Evolutionary conservation across 2,329 filamentous ascomycete genomes (phyloP).

Genomic region (Exophiala viscosa): DNA sequence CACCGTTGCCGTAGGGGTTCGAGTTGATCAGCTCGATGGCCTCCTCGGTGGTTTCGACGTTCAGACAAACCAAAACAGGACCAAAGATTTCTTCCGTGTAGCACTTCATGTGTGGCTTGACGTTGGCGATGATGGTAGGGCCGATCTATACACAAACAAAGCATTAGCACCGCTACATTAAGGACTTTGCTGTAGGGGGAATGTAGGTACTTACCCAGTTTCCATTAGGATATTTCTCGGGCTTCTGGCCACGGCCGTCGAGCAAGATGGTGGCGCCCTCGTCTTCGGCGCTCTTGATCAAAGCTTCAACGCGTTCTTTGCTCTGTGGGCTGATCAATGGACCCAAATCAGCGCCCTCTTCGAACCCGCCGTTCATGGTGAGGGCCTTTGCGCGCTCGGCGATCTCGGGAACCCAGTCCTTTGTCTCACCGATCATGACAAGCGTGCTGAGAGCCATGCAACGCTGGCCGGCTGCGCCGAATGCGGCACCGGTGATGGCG

Average conservation of each 20-base stretch:
- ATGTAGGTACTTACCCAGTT: conserved; percentile 54
- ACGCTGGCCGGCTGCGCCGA: conserved; percentile 65
- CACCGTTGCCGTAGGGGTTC: conserved; percentile 66
- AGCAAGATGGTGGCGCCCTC: conserved; percentile 63
- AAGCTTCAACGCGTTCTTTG: conserved; percentile 60
- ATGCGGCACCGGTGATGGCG: conserved; percentile 63
- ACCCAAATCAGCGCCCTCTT: conserved; percentile 60
- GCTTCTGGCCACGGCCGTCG: conserved; percentile 59
- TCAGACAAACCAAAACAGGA: conserved; percentile 61
- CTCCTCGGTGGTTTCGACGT: conserved; percentile 58
- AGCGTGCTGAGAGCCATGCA: conserved; percentile 67
- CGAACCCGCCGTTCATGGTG: conserved; percentile 60
- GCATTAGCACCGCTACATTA: neutral
- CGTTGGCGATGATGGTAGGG: conserved; percentile 63
- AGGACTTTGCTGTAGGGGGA: too few relatives aligned
- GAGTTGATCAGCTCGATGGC: conserved; percentile 62
- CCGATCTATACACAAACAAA: conserved; percentile 45
- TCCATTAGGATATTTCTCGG: conserved; percentile 61
- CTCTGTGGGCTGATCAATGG: conserved; percentile 62
- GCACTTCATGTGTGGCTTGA: conserved; percentile 63
- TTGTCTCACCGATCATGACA: conserved; percentile 62
- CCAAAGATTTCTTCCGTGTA: conserved; percentile 67
- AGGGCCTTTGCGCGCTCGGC: conserved; percentile 59
- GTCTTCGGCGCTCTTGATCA: conserved; percentile 59
- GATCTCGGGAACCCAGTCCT: conserved; percentile 62